A percentile compares a stretch with the other conserved stretches of the same genome.
phyloP scores from a whole-genome alignment of 768 basidiomycete species.

The Grammothele lineata region DNA sequence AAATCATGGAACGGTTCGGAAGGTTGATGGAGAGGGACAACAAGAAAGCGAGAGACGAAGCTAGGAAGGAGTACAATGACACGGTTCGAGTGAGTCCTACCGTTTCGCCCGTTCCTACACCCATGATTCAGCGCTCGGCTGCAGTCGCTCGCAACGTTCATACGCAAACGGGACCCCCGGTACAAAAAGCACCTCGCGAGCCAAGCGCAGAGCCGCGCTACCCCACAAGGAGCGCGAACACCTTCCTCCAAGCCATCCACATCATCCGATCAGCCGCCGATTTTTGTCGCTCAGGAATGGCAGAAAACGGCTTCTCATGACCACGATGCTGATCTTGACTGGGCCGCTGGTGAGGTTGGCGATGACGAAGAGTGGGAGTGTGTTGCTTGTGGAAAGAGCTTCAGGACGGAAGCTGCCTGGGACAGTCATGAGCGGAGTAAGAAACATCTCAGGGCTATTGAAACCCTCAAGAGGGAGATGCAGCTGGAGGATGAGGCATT shows the following conservation, averaged over 20 bases:
- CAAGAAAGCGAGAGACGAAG: conserved; percentile 85
- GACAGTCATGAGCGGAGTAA: conserved; percentile 93
- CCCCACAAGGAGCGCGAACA: conserved; percentile 13
- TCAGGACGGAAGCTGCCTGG: conserved; percentile 92
- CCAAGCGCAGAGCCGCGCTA: conserved; percentile 35
- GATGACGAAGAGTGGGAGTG: conserved; percentile 89
- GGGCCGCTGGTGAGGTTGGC: conserved; percentile 67
- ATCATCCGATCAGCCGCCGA: conserved; percentile 29
- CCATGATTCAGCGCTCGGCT: background rate
- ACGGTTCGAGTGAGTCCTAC: conserved; percentile 66
- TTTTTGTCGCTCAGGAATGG: conserved; percentile 88
- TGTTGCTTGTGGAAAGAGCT: conserved; percentile 88
- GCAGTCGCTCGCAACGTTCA: conserved; percentile 69
- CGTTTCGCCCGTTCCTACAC: background rate
- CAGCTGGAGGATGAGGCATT: conserved; percentile 65
- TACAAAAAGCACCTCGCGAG: conserved; percentile 60
- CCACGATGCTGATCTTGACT: conserved; percentile 63
- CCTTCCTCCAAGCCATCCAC: conserved; percentile 19
- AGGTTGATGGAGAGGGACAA: conserved; percentile 97
- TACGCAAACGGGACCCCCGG: conserved; percentile 87
- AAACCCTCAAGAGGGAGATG: conserved; percentile 75
- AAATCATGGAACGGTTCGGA: too few relatives aligned
- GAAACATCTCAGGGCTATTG: conserved; percentile 89
- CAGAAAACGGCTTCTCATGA: conserved; percentile 50
- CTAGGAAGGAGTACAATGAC: conserved; percentile 89